Percentiles rank a stretch among this genome's conserved stretches.
These are phyloP conservation scores for Kluyveromyces nonfermentans DNA, from an alignment of 805 yeast species.

Conservation along the genomic window DNA sequence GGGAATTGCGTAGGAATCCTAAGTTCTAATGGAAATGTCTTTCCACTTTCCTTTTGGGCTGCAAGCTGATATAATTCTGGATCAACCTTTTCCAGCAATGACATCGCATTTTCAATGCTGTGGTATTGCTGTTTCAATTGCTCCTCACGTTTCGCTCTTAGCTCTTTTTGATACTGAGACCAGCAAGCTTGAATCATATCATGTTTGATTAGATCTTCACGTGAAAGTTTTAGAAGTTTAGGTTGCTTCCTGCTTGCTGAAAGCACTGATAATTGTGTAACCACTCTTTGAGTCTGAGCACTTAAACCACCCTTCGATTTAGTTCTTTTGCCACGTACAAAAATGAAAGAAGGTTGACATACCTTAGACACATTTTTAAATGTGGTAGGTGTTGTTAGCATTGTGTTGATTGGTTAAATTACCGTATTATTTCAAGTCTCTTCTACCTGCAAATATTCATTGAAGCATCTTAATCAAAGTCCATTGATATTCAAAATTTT, in stretches of 20 bases:
- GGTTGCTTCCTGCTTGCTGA: conserved; percentile 89
- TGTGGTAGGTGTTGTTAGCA: not conserved
- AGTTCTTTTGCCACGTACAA: conserved; percentile 44
- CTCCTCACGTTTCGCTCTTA: conserved; percentile 34
- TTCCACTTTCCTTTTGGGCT: conserved; percentile 42
- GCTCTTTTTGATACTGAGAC: conserved; percentile 49
- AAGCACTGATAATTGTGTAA: conserved; percentile 61
- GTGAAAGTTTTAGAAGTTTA: conserved; percentile 53
- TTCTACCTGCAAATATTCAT: not conserved
- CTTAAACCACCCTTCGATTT: conserved; percentile 31
- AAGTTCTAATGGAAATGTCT: conserved; percentile 72
- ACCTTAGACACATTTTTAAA: conserved; percentile 2
- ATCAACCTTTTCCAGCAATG: conserved; percentile 44
- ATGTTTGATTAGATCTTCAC: conserved; percentile 80
- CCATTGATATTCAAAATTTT: not conserved
- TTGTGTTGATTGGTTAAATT: not conserved
- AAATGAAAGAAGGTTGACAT: conserved; percentile 9
- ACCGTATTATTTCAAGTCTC: not conserved
- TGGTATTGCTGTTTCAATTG: conserved; percentile 52
- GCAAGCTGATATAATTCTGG: conserved; percentile 57
- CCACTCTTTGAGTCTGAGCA: conserved; percentile 40
- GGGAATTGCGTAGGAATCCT: conserved; percentile 89
- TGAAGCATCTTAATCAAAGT: too few relatives aligned
- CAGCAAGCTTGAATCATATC: conserved; percentile 77
- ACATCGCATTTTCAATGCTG: conserved; percentile 62